phyloP scores from a whole-genome alignment of 345 rosid genomes.

The Salix viminalis region DNA sequence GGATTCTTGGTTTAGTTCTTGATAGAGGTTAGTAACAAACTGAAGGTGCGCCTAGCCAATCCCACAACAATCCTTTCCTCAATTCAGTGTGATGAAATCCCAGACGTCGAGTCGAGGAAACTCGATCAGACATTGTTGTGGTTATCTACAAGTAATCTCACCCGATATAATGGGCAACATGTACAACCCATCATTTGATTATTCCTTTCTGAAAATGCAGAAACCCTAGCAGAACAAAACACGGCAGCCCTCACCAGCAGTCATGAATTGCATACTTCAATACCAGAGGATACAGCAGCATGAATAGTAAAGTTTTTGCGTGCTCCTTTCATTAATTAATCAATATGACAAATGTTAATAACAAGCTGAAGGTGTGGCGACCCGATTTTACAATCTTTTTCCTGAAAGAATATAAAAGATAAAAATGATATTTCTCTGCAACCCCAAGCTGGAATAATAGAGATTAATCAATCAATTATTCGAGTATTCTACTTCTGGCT shows the following conservation, averaged over 20 bases:
- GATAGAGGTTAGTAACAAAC: not conserved
- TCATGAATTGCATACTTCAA: not conserved
- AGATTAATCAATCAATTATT: conserved; percentile 38
- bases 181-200: not conserved
- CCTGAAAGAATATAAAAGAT: conserved; percentile 41
- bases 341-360: conserved; percentile 50
- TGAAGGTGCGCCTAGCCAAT: not conserved
- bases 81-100: not conserved
- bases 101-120: not conserved
- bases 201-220: not conserved
- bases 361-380: conserved; percentile 38
- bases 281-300: not conserved
- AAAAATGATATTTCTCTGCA: conserved; percentile 33
- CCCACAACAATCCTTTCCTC: not conserved
- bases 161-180: not conserved
- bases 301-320: conserved; percentile 4
- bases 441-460: conserved; percentile 31
- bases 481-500: conserved; percentile 31
- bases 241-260: not conserved
- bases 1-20: no score
- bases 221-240: not conserved
- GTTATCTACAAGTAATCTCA: not conserved
- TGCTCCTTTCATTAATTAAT: conserved; percentile 44
- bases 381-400: conserved; percentile 34
- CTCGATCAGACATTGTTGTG: not conserved